Base-by-base conservation (phyloP, 306 rosid species). In the Begonia loranthoides region DNA sequence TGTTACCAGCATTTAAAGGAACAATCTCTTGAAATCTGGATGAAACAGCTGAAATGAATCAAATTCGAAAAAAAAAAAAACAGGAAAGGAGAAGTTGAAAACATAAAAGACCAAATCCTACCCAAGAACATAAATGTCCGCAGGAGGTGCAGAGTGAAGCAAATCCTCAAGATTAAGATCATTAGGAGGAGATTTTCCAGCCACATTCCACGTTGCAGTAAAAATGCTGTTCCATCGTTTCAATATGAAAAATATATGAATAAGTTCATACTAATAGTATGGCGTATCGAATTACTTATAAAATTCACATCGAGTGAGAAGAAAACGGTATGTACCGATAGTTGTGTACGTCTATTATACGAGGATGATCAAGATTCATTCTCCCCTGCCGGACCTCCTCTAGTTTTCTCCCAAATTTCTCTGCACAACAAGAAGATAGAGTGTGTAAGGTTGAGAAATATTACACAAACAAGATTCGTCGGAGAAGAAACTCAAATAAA, bases 41-140 rank as follows among this genome's bases (percentile, higher is more conserved):
- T 56, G 61, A 63, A 41, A 57, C 5, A 24, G 53, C 48, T n/a
- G 33, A 46, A 10, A 28, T 17, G 40, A 55, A 17, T 49, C 1
- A 39, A 58, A 13, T 6, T 46, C 9, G 9, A 48, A 48, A 46
- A 28, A 28, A 46, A 28, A 28, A 28, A 28, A 28, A 28, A 28
- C 6, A 3, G 6, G 36, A 28, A 28, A 28, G 22, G 6, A 28
- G 36, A 28, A 28, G 36, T 28, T 28, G 36, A 7, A 28, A 28
- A 28, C 36, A 44, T 15, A 46, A 45, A 15, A 3, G 15, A 45
- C 45, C 54, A 56, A 63, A 52, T 39, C 94, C 54, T 86, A 90
- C 99, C 99, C 99, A 49, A 90, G 92, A 66, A 90, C 99, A 55
- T 90, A 90, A 65, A 90, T 80, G 63, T 90, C 99, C 4, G 94